These are phyloP conservation scores for Kickxella alabastrina DNA, from an alignment of 192 early-diverging fungal genomes.

Conservation along the genomic window DNA sequence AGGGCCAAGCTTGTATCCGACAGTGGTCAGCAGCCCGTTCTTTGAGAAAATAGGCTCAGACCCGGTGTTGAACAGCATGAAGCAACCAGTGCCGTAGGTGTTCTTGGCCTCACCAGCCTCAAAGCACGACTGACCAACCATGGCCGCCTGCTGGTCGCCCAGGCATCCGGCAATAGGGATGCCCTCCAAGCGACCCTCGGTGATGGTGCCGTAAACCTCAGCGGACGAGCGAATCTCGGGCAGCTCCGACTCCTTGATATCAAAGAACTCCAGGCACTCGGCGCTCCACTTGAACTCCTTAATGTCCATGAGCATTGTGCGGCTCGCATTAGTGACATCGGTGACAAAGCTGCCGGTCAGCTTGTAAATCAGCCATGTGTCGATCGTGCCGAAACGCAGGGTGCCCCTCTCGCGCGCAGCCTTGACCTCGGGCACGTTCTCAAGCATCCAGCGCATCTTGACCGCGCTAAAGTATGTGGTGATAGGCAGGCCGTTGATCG, in stretches of 20 bases:
- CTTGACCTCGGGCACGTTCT: slow-evolving; percentile 71
- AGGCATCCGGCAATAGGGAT: slow-evolving; percentile 83
- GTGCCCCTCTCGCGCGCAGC: slow-evolving; percentile 67
- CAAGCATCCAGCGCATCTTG: slow-evolving; percentile 89
- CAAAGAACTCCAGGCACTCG: slow-evolving; percentile 74
- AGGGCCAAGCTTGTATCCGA: slow-evolving; percentile 81
- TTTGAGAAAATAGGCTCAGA: slow-evolving; percentile 66
- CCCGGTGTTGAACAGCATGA: slow-evolving; percentile 95
- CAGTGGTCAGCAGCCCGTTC: slow-evolving; percentile 84
- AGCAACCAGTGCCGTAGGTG: slow-evolving; percentile 96
- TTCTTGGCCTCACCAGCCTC: slow-evolving; percentile 85
- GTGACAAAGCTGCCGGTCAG: slow-evolving; percentile 87
- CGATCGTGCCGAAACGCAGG: slow-evolving; percentile 84
- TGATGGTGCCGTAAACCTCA: slow-evolving; percentile 65
- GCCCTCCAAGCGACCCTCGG: slow-evolving; percentile 60
- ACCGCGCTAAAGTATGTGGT: slow-evolving; percentile 91
- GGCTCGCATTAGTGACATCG: slow-evolving; percentile 90
- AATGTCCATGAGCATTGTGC: slow-evolving; percentile 94
- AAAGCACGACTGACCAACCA: slow-evolving; percentile 93
- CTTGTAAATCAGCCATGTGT: slow-evolving; percentile 93
- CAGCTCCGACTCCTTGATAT: slow-evolving; percentile 56
- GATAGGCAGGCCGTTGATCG: slow-evolving; percentile 80
- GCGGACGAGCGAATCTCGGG: slow-evolving; percentile 82
- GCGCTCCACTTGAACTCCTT: slow-evolving; percentile 76
- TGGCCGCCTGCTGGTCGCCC: slow-evolving; percentile 93